Conservation (phyloP, 352 stramenopile genomes). For the Pythium scleroteichum region DNA sequence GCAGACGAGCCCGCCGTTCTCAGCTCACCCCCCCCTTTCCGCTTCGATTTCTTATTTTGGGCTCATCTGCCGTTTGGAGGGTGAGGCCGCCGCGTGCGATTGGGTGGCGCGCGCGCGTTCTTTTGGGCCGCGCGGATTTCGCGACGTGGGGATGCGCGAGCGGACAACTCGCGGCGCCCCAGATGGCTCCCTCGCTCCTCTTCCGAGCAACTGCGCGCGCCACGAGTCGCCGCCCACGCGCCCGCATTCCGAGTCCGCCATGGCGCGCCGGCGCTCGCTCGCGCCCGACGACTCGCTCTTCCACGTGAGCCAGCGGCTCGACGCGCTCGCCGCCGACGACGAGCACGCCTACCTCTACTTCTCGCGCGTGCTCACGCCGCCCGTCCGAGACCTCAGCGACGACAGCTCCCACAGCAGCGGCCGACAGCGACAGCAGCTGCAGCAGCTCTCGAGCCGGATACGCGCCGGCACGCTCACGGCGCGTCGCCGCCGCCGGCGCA, state of each 20-base stretch:
- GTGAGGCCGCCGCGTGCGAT: too few species aligned
- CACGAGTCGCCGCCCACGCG: background rate
- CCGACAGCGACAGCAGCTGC: conserved; percentile 2
- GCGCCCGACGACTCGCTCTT: conserved; percentile 25
- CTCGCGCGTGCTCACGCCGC: conserved; percentile 19
- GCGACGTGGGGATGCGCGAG: too few species aligned
- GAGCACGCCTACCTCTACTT: conserved; percentile 27
- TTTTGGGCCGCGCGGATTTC: too few species aligned
- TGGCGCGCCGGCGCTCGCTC: conserved; percentile 14
- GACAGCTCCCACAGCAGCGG: background rate
- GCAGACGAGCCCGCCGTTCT: too few species aligned
- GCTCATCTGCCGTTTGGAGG: too few species aligned
- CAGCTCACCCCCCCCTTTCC: too few species aligned
- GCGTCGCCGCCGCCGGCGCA: conserved; percentile 9
- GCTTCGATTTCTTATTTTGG: too few species aligned
- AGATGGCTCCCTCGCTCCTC: too few species aligned
- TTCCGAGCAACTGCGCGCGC: background rate
- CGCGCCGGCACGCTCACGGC: conserved; percentile 11
- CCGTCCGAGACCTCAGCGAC: background rate
- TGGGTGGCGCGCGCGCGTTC: too few species aligned
- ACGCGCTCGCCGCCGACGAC: conserved; percentile 29
- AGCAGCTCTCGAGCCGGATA: background rate
- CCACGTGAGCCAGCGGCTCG: conserved; percentile 30
- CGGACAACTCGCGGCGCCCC: too few species aligned
- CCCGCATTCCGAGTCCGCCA: background rate